Conservation (phyloP, 2,329 filamentous ascomycete genomes). For the Colletotrichum nymphaeae region DNA sequence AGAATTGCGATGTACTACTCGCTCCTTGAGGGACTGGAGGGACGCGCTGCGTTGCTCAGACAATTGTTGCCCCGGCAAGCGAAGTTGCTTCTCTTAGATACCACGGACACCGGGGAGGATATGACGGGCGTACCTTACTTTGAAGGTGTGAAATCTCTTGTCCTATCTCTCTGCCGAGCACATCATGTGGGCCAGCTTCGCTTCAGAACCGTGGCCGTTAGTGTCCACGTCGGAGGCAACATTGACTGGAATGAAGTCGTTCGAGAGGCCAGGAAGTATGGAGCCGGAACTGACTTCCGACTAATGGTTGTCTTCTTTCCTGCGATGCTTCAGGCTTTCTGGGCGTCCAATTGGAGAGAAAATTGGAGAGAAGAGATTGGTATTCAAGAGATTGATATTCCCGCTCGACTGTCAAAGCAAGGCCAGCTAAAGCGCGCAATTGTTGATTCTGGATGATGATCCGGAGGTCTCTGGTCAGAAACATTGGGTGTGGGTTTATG, state of each 20-base stretch:
- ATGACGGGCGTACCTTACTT: background rate
- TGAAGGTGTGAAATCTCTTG: background rate
- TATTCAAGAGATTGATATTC: too few relatives aligned
- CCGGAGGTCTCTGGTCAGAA: background rate
- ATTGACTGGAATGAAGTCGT: background rate
- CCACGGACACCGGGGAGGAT: background rate
- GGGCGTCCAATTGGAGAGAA: too few relatives aligned
- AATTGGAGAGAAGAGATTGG: too few relatives aligned
- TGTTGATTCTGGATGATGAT: background rate
- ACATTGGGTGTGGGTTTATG: background rate
- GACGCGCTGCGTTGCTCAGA: background rate
- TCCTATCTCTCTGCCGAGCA: background rate
- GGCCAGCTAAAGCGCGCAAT: too few relatives aligned
- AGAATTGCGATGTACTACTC: background rate
- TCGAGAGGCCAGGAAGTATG: background rate
- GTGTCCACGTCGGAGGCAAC: too few relatives aligned
- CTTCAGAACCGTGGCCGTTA: too few relatives aligned
- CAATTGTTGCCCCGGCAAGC: background rate
- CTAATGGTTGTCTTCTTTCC: background rate
- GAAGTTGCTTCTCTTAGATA: background rate
- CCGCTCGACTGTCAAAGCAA: too few relatives aligned
- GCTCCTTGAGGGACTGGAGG: background rate
- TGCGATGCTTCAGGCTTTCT: background rate
- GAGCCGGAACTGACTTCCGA: background rate
- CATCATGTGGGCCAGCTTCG: background rate